These are phyloP conservation scores for Leptographium wingfieldii DNA, from an alignment of 2,329 filamentous ascomycete genomes.

Conservation along the genomic window DNA sequence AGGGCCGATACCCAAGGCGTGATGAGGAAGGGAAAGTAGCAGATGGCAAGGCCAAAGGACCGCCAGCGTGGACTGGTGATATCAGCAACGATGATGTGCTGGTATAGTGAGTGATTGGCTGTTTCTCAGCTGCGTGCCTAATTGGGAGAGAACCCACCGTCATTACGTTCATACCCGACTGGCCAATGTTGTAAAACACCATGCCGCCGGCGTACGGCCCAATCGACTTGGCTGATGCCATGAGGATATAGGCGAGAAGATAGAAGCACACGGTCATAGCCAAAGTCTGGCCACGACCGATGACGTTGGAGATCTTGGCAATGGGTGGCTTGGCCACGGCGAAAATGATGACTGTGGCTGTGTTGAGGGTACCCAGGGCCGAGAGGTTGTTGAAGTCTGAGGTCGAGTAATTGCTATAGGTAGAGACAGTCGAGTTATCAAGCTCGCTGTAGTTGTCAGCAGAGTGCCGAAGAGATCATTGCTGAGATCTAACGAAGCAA, in stretches of 20 bases:
- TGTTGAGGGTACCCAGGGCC: constrained; percentile 16
- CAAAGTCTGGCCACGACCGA: constrained; percentile 48
- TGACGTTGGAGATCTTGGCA: constrained; percentile 49
- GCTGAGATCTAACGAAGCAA: too few relatives aligned
- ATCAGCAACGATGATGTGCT: constrained; percentile 45
- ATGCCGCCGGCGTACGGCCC: constrained; percentile 38
- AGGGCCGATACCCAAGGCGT: constrained; percentile 43
- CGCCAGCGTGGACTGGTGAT: constrained; percentile 38
- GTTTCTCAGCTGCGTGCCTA: too few relatives aligned
- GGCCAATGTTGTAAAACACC: constrained; percentile 46
- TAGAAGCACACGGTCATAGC: constrained; percentile 41
- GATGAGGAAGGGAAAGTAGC: constrained; percentile 39
- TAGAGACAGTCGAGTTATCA: constrained; percentile 18
- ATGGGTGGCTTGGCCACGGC: constrained; percentile 48
- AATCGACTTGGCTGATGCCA: constrained; percentile 39
- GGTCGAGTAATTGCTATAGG: constrained; percentile 21
- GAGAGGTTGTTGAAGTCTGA: constrained; percentile 21
- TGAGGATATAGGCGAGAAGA: constrained; percentile 43
- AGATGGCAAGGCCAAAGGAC: constrained; percentile 36
- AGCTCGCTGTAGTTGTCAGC: constrained; percentile 12
- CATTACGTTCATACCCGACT: constrained; percentile 45
- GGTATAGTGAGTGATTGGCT: not conserved
- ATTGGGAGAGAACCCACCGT: constrained; percentile 12
- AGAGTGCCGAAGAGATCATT: not conserved
- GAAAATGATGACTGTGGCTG: constrained; percentile 24